Evolutionary conservation across 495 filamentous ascomycete species (phyloP), one percentile per base, ranked within the genome.

Genomic region (Podospora sp.): DNA sequence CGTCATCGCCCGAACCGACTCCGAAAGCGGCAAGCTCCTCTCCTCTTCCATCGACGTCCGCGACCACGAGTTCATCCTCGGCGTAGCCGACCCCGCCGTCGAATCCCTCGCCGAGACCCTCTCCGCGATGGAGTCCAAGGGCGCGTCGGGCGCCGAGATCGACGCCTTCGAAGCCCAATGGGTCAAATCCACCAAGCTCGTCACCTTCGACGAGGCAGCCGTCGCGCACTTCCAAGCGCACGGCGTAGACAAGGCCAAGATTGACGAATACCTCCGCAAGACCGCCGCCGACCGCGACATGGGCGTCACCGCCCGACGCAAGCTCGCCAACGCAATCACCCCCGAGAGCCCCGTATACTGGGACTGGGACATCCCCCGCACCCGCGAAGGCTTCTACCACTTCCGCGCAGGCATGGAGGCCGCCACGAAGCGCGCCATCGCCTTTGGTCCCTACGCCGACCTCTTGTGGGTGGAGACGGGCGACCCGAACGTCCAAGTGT

Each of bases 391-490:
- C 40, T 95, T 90, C 84, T 98, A 97, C 83, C 95, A 99, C 80
- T 97, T 96, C 85, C 84, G 85, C 18, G 92, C 92, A 8, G 95
- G 95, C 61, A 88, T 97, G 82, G 79, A 83, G 29, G 93, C 94
- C 0, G 95, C 95, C 1, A 97, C 92, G 49, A 97, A 97, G 80
- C 91, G 95, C 63, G 92, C 94, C 1, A 89, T 93, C 66, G 91
- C 89, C 52, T 99, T 96, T 66, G 93, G 86, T 2, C 95, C 95
- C 2, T 97, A 91, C 76, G 94, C 95, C 6, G 95, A 99, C 75
- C 89, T 99, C 6, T 87, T 99, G 21, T 99, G 95, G 95, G 90
- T 98, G 12, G 95, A 99, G 80, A 99, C 95, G 4, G 95, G 91
- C 35, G 89, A 92, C 72, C 95, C 95, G 9, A 86, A 86, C 58